phyloP scores from a whole-genome alignment of 1,139 yeast genomes.

The Meyerozyma guilliermondii region DNA sequence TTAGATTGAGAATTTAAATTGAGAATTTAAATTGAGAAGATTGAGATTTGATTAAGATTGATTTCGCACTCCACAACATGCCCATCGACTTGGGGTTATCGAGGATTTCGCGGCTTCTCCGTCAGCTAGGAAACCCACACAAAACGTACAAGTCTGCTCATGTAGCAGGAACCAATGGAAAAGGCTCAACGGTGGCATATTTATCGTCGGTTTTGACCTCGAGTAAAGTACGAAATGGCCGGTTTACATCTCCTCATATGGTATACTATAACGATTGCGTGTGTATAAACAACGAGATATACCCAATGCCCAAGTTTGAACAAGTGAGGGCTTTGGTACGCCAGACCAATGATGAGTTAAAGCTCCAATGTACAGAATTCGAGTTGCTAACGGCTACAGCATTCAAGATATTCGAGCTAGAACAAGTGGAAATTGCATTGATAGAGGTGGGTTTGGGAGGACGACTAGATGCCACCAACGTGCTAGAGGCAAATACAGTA shows the following conservation, averaged over 20 bases:
- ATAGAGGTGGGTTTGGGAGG: slow-evolving; percentile 94
- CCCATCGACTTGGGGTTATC: slow-evolving; percentile 59
- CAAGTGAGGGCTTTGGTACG: slow-evolving; percentile 37
- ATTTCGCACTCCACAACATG: slow-evolving; percentile 15
- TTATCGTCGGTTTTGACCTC: slow-evolving; percentile 55
- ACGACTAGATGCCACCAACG: slow-evolving; percentile 81
- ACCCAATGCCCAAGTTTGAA: slow-evolving; percentile 43
- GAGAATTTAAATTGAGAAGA: not conserved
- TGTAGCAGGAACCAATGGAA: slow-evolving; percentile 93
- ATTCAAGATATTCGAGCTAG: slow-evolving; percentile 60
- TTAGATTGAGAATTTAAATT: too few relatives aligned
- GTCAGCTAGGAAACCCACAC: slow-evolving; percentile 67
- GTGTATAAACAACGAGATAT: slow-evolving; percentile 54
- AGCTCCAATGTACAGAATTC: slow-evolving; percentile 76
- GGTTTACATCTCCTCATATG: slow-evolving; percentile 86
- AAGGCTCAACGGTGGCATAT: slow-evolving; percentile 86
- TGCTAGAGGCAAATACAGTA: slow-evolving; percentile 24
- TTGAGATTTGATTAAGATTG: not conserved
- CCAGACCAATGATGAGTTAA: slow-evolving; percentile 25
- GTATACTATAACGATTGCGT: slow-evolving; percentile 71
- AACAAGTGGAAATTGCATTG: slow-evolving; percentile 64
- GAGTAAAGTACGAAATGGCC: slow-evolving; percentile 54
- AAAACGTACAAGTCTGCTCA: slow-evolving; percentile 59
- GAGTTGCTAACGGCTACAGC: slow-evolving; percentile 84
- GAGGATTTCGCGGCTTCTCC: slow-evolving; percentile 53